Evolutionary conservation across 208 protist genomes (phyloP), one percentile per base, ranked within the genome.

Genomic region (Crithidia bombi): DNA sequence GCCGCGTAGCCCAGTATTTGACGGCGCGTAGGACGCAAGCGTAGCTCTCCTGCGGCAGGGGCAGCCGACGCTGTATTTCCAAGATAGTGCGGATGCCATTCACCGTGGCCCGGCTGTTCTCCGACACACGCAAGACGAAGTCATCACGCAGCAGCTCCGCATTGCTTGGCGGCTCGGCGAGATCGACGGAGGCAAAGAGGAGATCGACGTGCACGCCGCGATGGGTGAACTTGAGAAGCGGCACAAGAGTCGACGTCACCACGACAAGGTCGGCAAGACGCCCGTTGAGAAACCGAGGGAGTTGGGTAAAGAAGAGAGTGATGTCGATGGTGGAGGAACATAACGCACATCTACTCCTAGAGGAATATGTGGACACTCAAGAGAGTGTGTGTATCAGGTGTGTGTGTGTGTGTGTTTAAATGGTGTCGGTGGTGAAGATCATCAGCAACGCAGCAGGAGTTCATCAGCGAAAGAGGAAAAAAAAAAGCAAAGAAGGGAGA

Each of bases 61-160:
- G 73, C 3, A 96, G 44, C 10, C 73, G 67, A 9, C 75, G 75
- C 14, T 76, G 79, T 17, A 96, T 73, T 65, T 94, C 86, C 21
- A 94, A 64, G 25, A 90, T 75, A 2, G 89, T 91, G 21, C 92
- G 85, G 28, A 96, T 75, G 62, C 92, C 92, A 51, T 93, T 93
- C 19, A 86, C 86, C 58, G 73, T 91, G 12, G 49, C 54, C 9
- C 92, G 76, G 30, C 79, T 89, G 32, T 85, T 73, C 0, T 71
- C 36, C 14, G 82, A 68, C 3, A 96, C 86, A 41, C 66, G 67
- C 5, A 80, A 33, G 10, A 95, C 79, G 43, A 95, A 91, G 19
- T 73, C 75, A 58, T 87, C 76, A 17, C 68, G 43, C 23, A 89
- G 77, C 15, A 96, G 57, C 51, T 89, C 69, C 33, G 74, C 83